Conservation (phyloP, 192 early-diverging fungal genomes). For the Coemansia sp. region DNA sequence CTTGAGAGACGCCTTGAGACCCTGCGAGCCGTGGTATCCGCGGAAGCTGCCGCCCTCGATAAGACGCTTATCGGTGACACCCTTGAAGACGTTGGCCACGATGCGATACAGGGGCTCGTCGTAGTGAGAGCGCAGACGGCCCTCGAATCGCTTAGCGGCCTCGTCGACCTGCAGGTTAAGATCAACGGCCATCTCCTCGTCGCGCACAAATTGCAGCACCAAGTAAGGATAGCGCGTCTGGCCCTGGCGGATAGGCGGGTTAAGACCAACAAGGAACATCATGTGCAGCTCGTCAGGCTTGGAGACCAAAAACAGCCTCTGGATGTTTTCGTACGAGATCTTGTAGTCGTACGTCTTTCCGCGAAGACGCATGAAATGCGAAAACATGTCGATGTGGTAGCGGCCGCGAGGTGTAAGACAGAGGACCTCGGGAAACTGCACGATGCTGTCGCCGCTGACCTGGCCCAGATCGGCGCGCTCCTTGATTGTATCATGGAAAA, state of each 20-base stretch:
- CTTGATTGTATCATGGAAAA: constrained; percentile 92
- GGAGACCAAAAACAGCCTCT: constrained; percentile 80
- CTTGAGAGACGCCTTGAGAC: constrained; percentile 94
- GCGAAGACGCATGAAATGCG: constrained; percentile 85
- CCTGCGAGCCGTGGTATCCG: constrained; percentile 71
- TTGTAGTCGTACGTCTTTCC: constrained; percentile 99
- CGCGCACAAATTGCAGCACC: constrained; percentile 93
- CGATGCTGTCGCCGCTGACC: constrained; percentile 82
- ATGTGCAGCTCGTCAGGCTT: constrained; percentile 93
- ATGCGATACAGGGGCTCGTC: constrained; percentile 85
- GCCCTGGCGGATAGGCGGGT: constrained; percentile 95
- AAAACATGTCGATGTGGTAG: constrained; percentile 92
- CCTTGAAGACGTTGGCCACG: constrained; percentile 81
- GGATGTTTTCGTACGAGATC: constrained; percentile 81
- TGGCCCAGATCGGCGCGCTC: constrained; percentile 85
- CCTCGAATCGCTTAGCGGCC: constrained; percentile 65
- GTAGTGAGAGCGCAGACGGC: constrained; percentile 75
- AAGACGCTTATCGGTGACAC: constrained; percentile 73
- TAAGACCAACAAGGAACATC: constrained; percentile 90
- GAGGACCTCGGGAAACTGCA: constrained; percentile 81
- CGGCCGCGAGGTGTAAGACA: constrained; percentile 92
- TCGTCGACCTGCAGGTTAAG: constrained; percentile 81
- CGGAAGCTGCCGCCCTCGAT: constrained; percentile 63
- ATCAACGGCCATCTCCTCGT: constrained; percentile 82
- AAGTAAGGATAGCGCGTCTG: constrained; percentile 93